phyloP scores from a whole-genome alignment of 2,329 filamentous ascomycete genomes.

The Lasiodiplodia gonubiensis region DNA sequence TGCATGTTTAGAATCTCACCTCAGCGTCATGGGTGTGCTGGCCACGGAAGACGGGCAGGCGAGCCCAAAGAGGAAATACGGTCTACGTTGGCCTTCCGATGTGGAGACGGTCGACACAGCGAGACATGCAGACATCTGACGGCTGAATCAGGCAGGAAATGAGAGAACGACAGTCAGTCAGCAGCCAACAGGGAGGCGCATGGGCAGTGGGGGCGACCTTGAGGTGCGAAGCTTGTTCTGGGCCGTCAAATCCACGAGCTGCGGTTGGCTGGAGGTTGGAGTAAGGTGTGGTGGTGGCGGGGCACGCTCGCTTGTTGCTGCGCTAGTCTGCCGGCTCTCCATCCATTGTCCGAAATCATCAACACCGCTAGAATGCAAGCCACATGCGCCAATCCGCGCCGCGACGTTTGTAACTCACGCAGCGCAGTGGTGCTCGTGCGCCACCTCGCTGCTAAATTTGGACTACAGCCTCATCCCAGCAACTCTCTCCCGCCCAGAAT shows the following conservation, averaged over 20 bases:
- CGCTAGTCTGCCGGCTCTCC: conserved; percentile 11
- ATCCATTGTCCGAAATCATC: conserved; percentile 18
- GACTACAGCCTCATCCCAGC: background rate
- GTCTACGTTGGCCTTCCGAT: background rate
- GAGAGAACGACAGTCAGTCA: background rate
- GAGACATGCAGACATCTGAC: conserved; percentile 11
- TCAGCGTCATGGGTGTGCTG: conserved; percentile 7
- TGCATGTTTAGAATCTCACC: conserved; percentile 8
- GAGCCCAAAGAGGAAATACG: background rate
- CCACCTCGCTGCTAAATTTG: conserved; percentile 5
- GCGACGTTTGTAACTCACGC: conserved; percentile 8
- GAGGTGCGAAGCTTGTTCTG: background rate
- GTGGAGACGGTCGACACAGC: background rate
- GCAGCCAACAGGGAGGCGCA: background rate
- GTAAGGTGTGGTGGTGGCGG: background rate
- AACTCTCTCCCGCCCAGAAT: background rate
- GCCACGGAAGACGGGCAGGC: conserved; percentile 2
- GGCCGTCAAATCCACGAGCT: background rate
- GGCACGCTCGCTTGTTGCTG: background rate
- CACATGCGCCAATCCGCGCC: conserved; percentile 4
- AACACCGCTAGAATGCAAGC: background rate
- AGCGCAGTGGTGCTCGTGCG: background rate
- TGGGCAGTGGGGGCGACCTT: too few relatives aligned
- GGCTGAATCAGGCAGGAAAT: conserved; percentile 14
- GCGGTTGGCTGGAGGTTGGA: background rate